Base-by-base conservation (phyloP, 176 grass and related monocot species). In the Aechmea fasciata region DNA sequence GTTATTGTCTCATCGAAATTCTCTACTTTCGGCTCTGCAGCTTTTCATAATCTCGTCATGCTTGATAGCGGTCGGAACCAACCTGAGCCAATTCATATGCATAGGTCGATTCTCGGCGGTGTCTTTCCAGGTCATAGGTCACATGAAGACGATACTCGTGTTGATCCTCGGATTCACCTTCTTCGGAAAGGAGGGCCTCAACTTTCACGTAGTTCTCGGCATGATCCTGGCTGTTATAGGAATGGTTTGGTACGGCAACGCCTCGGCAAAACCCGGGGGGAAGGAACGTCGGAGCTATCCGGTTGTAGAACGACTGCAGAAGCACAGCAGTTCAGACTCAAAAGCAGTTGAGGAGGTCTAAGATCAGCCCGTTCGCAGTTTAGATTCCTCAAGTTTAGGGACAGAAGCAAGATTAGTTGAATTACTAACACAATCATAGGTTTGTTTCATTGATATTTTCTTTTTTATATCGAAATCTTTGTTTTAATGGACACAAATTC, bases 91-190 rank as follows among this genome's bases (percentile, higher is more conserved):
- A 50, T 96, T 96, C 80, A 96, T 96, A 82, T 96, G 91, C 84
- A 96, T 96, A 2, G 91, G 91, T 48, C 76, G 87, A 29, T 96
- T 96, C 63, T 90, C 91, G 0, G 91, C 84, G 5, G 91, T 96
- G 49, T 96, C 91, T 52, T 96, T 96, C 71, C 91, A 96, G 85
- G 91, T 96, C 49, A 66, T 91, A 9, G 91, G 91, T 48, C 91
- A 96, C 91, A 96, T 96, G 87, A 96, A 96, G 81, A 96, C 91
- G 11, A 89, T 96, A 73, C 81, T 96, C 49, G 91, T 96, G 15
- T 69, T 91, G 33, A 88, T 83, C 70, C 79, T 96, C 10, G 91
- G 91, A 33, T 96, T 96, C 73, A 75, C 88, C 73, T 91, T 96
- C 67, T 96, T 96, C 13, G 91, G 91, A 68, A 96, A 85, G 73